Conservation (phyloP, 768 basidiomycete genomes). For the Lyophyllum semitale region DNA sequence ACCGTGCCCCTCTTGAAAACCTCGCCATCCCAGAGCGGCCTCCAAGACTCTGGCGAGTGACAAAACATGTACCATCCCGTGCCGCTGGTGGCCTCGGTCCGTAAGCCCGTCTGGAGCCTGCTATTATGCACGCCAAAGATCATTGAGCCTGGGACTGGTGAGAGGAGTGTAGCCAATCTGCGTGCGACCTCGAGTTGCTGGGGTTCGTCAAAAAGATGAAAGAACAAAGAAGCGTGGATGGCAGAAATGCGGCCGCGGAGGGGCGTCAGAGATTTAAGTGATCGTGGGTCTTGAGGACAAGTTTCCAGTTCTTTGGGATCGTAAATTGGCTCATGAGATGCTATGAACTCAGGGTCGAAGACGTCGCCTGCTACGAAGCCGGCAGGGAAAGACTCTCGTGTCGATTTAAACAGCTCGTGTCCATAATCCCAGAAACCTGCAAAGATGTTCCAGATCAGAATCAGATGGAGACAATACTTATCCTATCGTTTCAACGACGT, state of each 20-base stretch:
- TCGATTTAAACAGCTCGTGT: conserved; percentile 59
- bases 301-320: conserved; percentile 12
- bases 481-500: too few species aligned
- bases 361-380: conserved; percentile 57
- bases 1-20: conserved; percentile 28
- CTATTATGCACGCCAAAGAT: conserved; percentile 45
- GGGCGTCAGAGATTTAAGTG: conserved; percentile 20
- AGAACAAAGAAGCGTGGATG: conserved; percentile 51
- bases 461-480: too few species aligned
- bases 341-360: conserved; percentile 47
- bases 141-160: conserved; percentile 42
- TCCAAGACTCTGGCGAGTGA: conserved; percentile 32
- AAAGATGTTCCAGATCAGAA: too few species aligned
- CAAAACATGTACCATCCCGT: conserved; percentile 28
- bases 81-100: conserved; percentile 2
- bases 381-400: conserved; percentile 51
- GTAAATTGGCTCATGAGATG: conserved; percentile 27
- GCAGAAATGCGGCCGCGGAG: conserved; percentile 46
- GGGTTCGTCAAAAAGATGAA: conserved; percentile 49
- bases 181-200: conserved; percentile 42
- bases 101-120: conserved; percentile 31
- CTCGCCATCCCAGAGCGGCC: conserved; percentile 28
- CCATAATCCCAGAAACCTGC: conserved; percentile 67
- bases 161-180: conserved; percentile 40
- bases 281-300: conserved; percentile 20